phyloP scores from a whole-genome alignment of 371 early-diverging fungal species.

The Mucor saturninus region DNA sequence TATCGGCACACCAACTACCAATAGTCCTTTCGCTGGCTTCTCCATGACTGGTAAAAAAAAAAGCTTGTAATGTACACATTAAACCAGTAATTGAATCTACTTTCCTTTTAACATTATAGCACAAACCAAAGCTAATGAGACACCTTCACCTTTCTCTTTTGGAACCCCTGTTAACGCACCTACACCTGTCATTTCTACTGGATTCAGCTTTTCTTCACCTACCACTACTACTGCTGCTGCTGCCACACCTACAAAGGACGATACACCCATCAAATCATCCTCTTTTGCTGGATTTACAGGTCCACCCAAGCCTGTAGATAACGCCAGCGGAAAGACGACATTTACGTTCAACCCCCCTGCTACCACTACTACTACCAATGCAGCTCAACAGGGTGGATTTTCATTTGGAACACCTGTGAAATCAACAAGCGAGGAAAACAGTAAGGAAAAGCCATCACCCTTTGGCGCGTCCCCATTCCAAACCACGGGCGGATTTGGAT shows the following conservation, averaged over 20 bases:
- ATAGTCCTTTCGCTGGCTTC: neutral
- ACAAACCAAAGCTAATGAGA: neutral
- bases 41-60: neutral
- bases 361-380: neutral
- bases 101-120: neutral
- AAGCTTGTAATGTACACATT: no score
- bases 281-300: conserved; percentile 4
- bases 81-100: no score
- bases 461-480: neutral
- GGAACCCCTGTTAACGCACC: neutral
- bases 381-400: no score
- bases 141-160: neutral
- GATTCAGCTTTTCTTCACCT: conserved; percentile 16
- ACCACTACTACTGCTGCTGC: neutral
- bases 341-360: neutral
- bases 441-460: neutral
- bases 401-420: neutral
- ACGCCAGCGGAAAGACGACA: no score
- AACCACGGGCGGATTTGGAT: no score
- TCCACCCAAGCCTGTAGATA: no score
- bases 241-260: neutral
- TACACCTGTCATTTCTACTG: conserved; percentile 3
- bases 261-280: neutral
- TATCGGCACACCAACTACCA: conserved; percentile 4
- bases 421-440: neutral